Evolutionary conservation across 2,329 filamentous ascomycete genomes (phyloP).

Genomic region (Aspergillus terreus): DNA sequence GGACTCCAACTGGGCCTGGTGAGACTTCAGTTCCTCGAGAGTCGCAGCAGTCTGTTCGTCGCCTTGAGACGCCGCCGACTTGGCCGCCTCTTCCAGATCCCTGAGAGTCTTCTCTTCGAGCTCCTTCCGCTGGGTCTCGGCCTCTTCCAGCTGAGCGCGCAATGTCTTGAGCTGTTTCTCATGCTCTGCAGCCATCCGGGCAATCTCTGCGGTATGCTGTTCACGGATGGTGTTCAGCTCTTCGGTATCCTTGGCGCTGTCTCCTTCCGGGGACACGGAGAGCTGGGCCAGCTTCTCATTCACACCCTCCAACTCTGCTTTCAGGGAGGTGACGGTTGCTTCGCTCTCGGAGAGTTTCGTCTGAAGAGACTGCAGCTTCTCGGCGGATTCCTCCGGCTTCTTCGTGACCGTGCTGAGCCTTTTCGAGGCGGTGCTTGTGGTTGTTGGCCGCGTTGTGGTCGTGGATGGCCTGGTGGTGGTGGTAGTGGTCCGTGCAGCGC

Average conservation of each 20-base stretch:
- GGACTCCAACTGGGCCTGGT: slow-evolving; percentile 33
- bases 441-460: slow-evolving; percentile 14
- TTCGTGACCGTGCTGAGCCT: slow-evolving; percentile 35
- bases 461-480: slow-evolving; percentile 16
- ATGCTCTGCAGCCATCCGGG: slow-evolving; percentile 29
- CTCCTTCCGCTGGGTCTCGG: slow-evolving; percentile 33
- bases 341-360: slow-evolving; percentile 36
- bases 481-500: slow-evolving; percentile 16
- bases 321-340: slow-evolving; percentile 29
- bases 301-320: slow-evolving; percentile 30
- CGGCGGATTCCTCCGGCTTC: slow-evolving; percentile 24
- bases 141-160: slow-evolving; percentile 32
- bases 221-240: slow-evolving; percentile 23
- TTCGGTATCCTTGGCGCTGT: slow-evolving; percentile 18
- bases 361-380: slow-evolving; percentile 34
- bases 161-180: slow-evolving; percentile 31
- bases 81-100: slow-evolving; percentile 37
- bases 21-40: slow-evolving; percentile 38
- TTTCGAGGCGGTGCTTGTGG: slow-evolving; percentile 25
- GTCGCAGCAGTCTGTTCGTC: slow-evolving; percentile 31
- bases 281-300: slow-evolving; percentile 34
- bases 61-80: slow-evolving; percentile 32
- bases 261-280: slow-evolving; percentile 24
- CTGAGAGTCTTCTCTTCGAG: slow-evolving; percentile 34
- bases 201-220: slow-evolving; percentile 32